Percentiles rank a stretch among this genome's conserved stretches.
Evolutionary conservation across 2,329 filamentous ascomycete species (phyloP).

Genomic region (Coniochaeta pulveracea): DNA sequence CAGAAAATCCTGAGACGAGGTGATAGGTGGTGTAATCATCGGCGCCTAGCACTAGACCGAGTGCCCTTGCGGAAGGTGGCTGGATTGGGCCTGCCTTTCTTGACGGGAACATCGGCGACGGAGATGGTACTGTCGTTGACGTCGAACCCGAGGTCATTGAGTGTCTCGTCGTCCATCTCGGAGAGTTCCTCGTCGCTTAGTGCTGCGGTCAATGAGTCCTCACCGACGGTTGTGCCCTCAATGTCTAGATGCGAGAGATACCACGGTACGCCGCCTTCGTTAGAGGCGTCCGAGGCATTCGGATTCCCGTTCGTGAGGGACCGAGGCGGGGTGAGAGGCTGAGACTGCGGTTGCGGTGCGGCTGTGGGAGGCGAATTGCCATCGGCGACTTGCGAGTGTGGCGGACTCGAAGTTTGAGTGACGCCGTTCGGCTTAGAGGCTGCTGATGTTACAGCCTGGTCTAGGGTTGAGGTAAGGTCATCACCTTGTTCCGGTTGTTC

Average conservation of each 20-base stretch:
- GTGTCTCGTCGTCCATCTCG: slow-evolving; percentile 83
- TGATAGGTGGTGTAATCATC: too few relatives aligned
- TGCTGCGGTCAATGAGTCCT: slow-evolving; percentile 58
- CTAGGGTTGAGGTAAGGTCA: slow-evolving; percentile 1
- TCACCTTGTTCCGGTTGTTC: slow-evolving; percentile 9
- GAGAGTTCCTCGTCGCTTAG: slow-evolving; percentile 72
- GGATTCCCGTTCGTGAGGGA: slow-evolving; percentile 18
- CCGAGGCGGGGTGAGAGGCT: too few relatives aligned
- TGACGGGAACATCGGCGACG: slow-evolving; percentile 18
- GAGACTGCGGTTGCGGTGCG: slow-evolving; percentile 50
- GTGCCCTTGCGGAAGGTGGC: slow-evolving; percentile 18
- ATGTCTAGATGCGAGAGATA: slow-evolving; percentile 76
- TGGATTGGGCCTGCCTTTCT: slow-evolving; percentile 9
- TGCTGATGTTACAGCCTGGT: too few relatives aligned
- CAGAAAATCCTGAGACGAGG: too few relatives aligned
- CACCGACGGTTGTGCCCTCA: slow-evolving; percentile 65
- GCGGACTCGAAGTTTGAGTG: slow-evolving; percentile 10
- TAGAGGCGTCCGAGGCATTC: slow-evolving; percentile 51
- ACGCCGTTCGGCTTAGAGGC: slow-evolving; percentile 19
- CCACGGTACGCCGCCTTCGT: slow-evolving; percentile 75
- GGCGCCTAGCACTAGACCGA: slow-evolving; percentile 18
- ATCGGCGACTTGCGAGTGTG: slow-evolving; percentile 9
- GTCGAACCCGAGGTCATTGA: slow-evolving; percentile 55
- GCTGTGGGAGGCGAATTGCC: slow-evolving; percentile 46
- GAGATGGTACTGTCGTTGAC: slow-evolving; percentile 31